Percentiles rank a stretch among this genome's conserved stretches.
Conservation (phyloP, 1,284 basidiomycete species). For the Trametes hirsuta region DNA sequence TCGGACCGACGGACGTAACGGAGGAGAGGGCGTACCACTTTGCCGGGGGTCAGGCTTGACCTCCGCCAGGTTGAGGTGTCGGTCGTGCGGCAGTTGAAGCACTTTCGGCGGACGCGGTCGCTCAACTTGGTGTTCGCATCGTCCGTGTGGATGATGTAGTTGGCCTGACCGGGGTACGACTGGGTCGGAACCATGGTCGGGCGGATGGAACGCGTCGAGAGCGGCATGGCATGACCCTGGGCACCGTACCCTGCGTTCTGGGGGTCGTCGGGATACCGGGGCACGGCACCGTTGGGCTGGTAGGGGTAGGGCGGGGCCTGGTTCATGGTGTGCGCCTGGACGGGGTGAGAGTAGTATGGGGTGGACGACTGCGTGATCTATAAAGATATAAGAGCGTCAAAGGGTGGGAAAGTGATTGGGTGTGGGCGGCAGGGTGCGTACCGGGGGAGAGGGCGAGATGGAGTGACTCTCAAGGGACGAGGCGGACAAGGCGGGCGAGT, state of each 20-base stretch:
- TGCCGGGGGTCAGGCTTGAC: conserved; percentile 75
- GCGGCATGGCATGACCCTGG: conserved; percentile 30
- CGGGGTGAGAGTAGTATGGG: conserved; percentile 41
- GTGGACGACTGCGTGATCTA: conserved; percentile 35
- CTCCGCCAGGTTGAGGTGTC: conserved; percentile 83
- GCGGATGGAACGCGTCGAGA: conserved; percentile 31
- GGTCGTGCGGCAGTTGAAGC: conserved; percentile 84
- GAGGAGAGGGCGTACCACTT: conserved; percentile 61
- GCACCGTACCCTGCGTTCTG: conserved; percentile 27
- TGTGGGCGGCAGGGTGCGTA: conserved; percentile 32
- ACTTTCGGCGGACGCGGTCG: conserved; percentile 71
- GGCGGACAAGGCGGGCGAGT: conserved; percentile 65
- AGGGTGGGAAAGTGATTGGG: conserved; percentile 36
- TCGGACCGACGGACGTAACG: not conserved
- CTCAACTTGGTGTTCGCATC: conserved; percentile 78
- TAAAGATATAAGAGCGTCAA: conserved; percentile 21
- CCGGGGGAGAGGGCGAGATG: conserved; percentile 52
- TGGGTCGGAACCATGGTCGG: conserved; percentile 36
- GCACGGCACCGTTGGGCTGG: conserved; percentile 36
- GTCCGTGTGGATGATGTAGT: conserved; percentile 62
- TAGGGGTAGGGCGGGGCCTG: conserved; percentile 35
- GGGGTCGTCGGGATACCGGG: conserved; percentile 33
- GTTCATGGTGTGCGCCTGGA: conserved; percentile 37
- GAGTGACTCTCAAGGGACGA: conserved; percentile 60
- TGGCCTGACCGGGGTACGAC: conserved; percentile 40